These are phyloP conservation scores for Pseudozyma pruni DNA, from an alignment of 1,284 basidiomycete species.

Conservation along the genomic window DNA sequence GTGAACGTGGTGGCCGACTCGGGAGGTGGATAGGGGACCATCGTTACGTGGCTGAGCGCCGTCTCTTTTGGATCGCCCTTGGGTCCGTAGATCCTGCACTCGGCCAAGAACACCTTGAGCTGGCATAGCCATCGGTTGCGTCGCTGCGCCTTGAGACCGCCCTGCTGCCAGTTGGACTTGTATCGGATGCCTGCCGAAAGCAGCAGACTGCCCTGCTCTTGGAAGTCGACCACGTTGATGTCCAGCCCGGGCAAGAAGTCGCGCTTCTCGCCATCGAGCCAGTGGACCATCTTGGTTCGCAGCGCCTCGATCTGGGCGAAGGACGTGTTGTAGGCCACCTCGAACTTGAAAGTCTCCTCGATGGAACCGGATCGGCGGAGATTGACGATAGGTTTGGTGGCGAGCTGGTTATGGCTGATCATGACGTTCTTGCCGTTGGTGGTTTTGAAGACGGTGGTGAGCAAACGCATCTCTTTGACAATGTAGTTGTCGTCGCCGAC, in stretches of 20 bases:
- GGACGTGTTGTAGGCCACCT: conserved; percentile 80
- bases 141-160: conserved; percentile 78
- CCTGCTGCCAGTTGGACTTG: conserved; percentile 83
- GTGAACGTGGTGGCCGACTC: conserved; percentile 21
- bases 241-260: conserved; percentile 67
- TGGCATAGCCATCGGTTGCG: conserved; percentile 92
- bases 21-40: conserved; percentile 41
- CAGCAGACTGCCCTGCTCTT: conserved; percentile 81
- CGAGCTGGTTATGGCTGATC: conserved; percentile 44
- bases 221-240: conserved; percentile 75
- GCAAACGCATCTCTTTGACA: conserved; percentile 85
- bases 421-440: conserved; percentile 44
- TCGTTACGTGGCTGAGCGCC: conserved; percentile 27
- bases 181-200: conserved; percentile 87
- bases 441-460: conserved; percentile 73
- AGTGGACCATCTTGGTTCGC: conserved; percentile 82
- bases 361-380: conserved; percentile 77
- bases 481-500: conserved; percentile 74
- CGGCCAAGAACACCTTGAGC: conserved; percentile 78
- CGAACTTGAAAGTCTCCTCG: conserved; percentile 82
- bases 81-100: conserved; percentile 81
- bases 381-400: conserved; percentile 74
- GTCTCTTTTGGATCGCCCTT: conserved; percentile 70
- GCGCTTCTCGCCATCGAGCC: conserved; percentile 73
- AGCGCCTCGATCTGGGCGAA: conserved; percentile 86